Base-by-base conservation (phyloP, 2,329 filamentous ascomycete genomes). In the Berkeleyomyces rouxiae region DNA sequence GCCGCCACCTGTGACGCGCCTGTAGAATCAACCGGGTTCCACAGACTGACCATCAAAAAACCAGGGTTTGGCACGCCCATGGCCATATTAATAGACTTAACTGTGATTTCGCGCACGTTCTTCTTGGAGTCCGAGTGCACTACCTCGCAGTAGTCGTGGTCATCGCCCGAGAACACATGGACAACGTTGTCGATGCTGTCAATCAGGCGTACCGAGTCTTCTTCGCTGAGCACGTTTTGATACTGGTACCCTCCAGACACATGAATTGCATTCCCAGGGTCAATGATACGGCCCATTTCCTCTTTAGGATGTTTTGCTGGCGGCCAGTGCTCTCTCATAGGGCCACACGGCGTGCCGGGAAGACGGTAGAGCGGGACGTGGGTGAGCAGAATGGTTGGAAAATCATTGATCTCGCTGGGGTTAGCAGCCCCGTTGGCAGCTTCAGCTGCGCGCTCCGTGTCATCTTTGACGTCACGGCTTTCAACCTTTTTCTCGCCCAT, bases 91-190 rank as follows among this genome's bases (percentile, higher is more conserved):
- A 95, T 83, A 70, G 87, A 91, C 75, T 99, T 99, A 68, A 97
- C 90, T 0, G 93, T 99, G 67, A 96, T 95, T 72, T 99, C 93
- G 58, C 77, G 78, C 40, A 86, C 82, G 36, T 79, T 81, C 42
- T 79, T 79, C 66, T 84, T 84, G 64, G 85, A 82, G 16, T 82
- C 79, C 2, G 84, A 82, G 72, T 99, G 93, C 0, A 85, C 79
- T 5, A 97, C 76, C 69, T 96, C 91, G 74, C 93, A 99, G 75
- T 97, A 96, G 75, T 99, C 93, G 75, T 99, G 93, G 70, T 99
- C 93, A 69, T 99, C 93, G 9, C 93, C 93, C 0, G 90, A 96
- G 70, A 97, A 99, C 51, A 91, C 87, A 67, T 93, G 87, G 2
- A 83, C 79, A 10, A 97, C 82, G 66, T 93, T 88, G 42, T 90